Evolutionary conservation across 129 eudicot species (phyloP).

Genomic region (Heracleum sosnowskyi): DNA sequence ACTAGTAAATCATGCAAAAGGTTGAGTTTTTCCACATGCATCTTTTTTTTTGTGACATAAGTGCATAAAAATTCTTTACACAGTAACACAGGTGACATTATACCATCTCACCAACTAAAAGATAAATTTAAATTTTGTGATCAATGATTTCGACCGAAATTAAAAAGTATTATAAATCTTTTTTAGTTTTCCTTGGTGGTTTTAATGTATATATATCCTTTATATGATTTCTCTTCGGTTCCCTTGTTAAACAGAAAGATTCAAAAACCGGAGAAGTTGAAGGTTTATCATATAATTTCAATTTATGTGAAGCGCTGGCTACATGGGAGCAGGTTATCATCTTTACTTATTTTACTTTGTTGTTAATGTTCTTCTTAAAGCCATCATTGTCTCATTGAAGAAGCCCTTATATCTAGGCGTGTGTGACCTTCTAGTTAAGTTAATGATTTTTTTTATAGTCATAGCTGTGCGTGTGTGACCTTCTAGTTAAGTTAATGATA

Average conservation of each 20-base stretch:
- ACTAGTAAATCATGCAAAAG: background rate
- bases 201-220: slow-evolving; percentile 8
- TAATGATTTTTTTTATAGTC: no score
- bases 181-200: background rate
- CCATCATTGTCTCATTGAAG: background rate
- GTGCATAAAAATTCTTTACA: background rate
- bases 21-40: background rate
- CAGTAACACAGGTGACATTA: background rate
- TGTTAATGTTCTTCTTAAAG: slow-evolving; percentile 7
- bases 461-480: no score
- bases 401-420: background rate
- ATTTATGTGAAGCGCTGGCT: slow-evolving; percentile 91
- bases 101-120: background rate
- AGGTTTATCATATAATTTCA: slow-evolving; percentile 60
- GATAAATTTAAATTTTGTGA: background rate
- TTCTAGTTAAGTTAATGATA: no score
- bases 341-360: slow-evolving; percentile 5
- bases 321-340: slow-evolving; percentile 93
- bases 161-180: background rate
- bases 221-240: background rate
- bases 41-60: background rate
- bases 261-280: slow-evolving; percentile 83
- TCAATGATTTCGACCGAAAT: background rate
- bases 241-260: slow-evolving; percentile 53
- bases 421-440: background rate